These are phyloP conservation scores for Mallotus nudiflorus DNA, from an alignment of 345 rosid genomes.

Conservation along the genomic window DNA sequence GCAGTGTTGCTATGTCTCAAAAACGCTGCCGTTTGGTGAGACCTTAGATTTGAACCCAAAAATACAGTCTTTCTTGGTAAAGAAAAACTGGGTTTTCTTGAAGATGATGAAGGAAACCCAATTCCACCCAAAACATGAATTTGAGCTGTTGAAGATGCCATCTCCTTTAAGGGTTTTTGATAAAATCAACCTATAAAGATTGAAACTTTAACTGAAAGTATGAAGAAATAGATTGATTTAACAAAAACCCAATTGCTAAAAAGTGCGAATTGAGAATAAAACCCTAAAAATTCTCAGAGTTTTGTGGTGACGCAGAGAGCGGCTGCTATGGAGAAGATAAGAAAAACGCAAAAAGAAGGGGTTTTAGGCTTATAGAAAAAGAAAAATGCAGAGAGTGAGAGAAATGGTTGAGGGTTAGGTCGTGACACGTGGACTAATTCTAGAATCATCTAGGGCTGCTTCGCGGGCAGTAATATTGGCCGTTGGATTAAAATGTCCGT, in stretches of 20 bases:
- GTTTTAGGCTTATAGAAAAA: slow-evolving; percentile 24
- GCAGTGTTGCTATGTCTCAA: slow-evolving; percentile 34
- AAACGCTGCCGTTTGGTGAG: slow-evolving; percentile 38
- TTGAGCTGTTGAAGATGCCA: slow-evolving; percentile 87
- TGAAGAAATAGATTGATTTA: neutral
- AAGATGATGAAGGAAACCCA: slow-evolving; percentile 31
- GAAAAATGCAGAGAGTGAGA: neutral
- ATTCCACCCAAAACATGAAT: slow-evolving; percentile 61
- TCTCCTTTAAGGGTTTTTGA: neutral
- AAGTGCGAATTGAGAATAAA: neutral
- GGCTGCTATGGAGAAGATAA: slow-evolving; percentile 18
- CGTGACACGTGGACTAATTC: slow-evolving; percentile 42
- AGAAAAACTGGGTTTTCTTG: slow-evolving; percentile 29
- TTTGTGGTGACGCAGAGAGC: neutral
- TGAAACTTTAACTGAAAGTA: neutral
- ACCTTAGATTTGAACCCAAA: slow-evolving; percentile 50
- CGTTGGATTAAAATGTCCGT: neutral
- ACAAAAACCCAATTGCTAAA: neutral
- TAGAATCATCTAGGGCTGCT: slow-evolving; percentile 16
- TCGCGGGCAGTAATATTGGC: neutral
- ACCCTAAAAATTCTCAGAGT: neutral
- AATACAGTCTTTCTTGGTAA: slow-evolving; percentile 42
- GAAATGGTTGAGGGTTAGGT: slow-evolving; percentile 37
- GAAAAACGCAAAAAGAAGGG: slow-evolving; percentile 17
- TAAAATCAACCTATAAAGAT: no score